Conservation (phyloP, 2,329 filamentous ascomycete genomes). For the Macrophomina phaseolina region DNA sequence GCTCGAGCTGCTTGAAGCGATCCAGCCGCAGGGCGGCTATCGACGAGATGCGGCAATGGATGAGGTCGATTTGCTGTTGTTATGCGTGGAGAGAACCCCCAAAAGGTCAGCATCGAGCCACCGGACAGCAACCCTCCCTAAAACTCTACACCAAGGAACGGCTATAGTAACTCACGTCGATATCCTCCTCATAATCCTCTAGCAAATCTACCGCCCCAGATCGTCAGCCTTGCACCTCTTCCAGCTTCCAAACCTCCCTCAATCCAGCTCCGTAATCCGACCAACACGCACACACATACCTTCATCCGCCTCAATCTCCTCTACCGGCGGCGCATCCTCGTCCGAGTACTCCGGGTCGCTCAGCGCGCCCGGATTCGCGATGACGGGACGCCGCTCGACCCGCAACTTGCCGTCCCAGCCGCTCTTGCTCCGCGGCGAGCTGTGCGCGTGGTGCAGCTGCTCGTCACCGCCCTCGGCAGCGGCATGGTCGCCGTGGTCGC, state of each 20-base stretch:
- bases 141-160: no score
- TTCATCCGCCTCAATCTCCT: slow-evolving; percentile 82
- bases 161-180: slow-evolving; percentile 43
- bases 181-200: slow-evolving; percentile 61
- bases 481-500: neutral
- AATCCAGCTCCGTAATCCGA: neutral
- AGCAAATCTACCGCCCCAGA: slow-evolving; percentile 57
- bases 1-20: slow-evolving; percentile 76
- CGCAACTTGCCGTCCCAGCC: slow-evolving; percentile 87
- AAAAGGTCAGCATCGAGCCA: no score
- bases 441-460: slow-evolving; percentile 4
- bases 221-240: neutral
- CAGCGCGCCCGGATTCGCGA: slow-evolving; percentile 80
- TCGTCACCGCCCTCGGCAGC: neutral
- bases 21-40: slow-evolving; percentile 80
- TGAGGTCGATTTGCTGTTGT: slow-evolving; percentile 69
- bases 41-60: slow-evolving; percentile 83
- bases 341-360: slow-evolving; percentile 88
- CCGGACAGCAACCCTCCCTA: no score
- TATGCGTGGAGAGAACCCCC: neutral
- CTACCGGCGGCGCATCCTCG: slow-evolving; percentile 68
- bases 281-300: slow-evolving; percentile 54
- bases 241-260: neutral
- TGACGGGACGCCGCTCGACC: slow-evolving; percentile 69
- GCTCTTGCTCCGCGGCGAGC: slow-evolving; percentile 42